Percentiles rank a stretch among this genome's conserved stretches.
Conservation (phyloP, 768 basidiomycete species). For the Suillus lakei region DNA sequence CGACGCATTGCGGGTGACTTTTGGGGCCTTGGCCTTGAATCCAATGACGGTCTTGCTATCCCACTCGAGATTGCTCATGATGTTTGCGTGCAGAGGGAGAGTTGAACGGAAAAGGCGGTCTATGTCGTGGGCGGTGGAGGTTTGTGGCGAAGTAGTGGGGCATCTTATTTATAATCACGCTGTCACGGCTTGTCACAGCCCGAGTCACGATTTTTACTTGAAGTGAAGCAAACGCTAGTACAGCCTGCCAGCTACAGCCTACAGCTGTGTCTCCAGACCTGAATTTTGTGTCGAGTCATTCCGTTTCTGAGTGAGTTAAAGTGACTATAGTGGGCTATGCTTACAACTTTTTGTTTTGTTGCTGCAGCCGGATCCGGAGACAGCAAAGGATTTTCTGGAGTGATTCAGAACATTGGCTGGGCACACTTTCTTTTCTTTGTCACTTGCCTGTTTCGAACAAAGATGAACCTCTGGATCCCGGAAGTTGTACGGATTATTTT, state of each 20-base stretch:
- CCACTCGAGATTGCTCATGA: conserved; percentile 65
- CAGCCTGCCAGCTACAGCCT: too few relatives aligned
- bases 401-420: not conserved
- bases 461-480: conserved; percentile 6
- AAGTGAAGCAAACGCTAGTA: too few relatives aligned
- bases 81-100: conserved; percentile 15
- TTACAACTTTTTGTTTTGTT: not conserved
- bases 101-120: not conserved
- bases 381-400: too few relatives aligned
- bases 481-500: conserved; percentile 29
- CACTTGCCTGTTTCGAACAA: not conserved
- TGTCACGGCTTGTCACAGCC: conserved; percentile 1
- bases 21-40: conserved; percentile 62
- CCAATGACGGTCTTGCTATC: conserved; percentile 78
- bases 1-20: conserved; percentile 62
- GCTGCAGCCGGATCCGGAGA: not conserved
- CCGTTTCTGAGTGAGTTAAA: not conserved
- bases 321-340: not conserved
- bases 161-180: not conserved
- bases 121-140: not conserved
- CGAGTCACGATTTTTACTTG: not conserved
- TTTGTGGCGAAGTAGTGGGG: not conserved
- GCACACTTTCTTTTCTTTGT: not conserved
- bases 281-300: not conserved
- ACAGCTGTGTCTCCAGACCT: not conserved